Conservation (phyloP, 176 grass and related monocot genomes). For the Hordeum marinum region DNA sequence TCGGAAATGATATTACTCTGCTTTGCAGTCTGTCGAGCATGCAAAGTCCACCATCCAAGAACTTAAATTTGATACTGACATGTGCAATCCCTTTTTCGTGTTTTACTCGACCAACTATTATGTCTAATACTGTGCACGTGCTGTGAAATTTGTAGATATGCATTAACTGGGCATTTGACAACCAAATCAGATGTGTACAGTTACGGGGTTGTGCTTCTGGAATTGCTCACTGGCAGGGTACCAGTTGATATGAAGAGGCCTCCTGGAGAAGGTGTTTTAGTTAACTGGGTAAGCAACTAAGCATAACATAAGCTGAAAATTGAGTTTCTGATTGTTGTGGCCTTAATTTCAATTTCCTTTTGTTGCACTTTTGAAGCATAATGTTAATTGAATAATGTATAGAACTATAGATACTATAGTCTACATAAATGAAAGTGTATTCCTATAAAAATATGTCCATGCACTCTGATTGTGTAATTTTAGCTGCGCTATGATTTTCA, state of each 20-base stretch:
- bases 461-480: not conserved
- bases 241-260: conserved; percentile 94
- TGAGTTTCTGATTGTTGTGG: not conserved
- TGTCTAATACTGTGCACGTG: conserved; percentile 10
- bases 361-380: not conserved
- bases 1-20: not conserved
- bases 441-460: not conserved
- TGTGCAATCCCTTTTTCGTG: not conserved
- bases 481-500: not conserved
- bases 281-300: conserved; percentile 85
- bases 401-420: not conserved
- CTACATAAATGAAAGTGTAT: not conserved
- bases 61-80: conserved; percentile 20
- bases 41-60: not conserved
- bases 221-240: conserved; percentile 90
- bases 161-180: conserved; percentile 90
- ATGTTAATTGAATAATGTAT: not conserved
- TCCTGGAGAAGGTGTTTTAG: conserved; percentile 83
- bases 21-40: not conserved
- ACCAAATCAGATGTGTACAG: conserved; percentile 99
- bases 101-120: conserved; percentile 3
- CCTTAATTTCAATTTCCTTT: conserved; percentile 23
- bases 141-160: conserved; percentile 58
- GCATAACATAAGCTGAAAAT: not conserved
- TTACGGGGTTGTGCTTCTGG: conserved; percentile 91